Percentiles rank a stretch among this genome's conserved stretches.
phyloP scores from a whole-genome alignment of 371 early-diverging fungal species.

The Lichtheimia hyalospora region DNA sequence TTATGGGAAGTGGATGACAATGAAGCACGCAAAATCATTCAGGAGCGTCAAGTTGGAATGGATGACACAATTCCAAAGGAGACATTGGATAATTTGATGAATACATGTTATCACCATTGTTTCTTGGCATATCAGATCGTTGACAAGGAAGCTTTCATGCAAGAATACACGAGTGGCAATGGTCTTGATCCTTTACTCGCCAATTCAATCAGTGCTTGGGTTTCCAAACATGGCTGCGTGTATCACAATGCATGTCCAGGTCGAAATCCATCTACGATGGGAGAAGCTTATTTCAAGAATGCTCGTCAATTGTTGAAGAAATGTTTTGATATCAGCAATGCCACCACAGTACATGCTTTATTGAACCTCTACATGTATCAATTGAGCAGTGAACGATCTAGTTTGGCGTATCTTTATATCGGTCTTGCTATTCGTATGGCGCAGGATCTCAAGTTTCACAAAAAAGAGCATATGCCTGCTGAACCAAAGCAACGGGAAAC shows the following conservation, averaged over 20 bases:
- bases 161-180: conserved; percentile 30
- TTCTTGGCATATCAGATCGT: conserved; percentile 61
- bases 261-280: conserved; percentile 49
- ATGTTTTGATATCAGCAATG: conserved; percentile 61
- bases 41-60: conserved; percentile 4
- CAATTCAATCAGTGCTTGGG: conserved; percentile 63
- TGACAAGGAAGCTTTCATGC: conserved; percentile 55
- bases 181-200: conserved; percentile 54
- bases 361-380: conserved; percentile 68
- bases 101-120: conserved; percentile 56
- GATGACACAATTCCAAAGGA: conserved; percentile 29
- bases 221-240: conserved; percentile 58
- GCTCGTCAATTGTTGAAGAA: conserved; percentile 60
- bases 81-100: conserved; percentile 44
- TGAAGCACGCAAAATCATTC: conserved; percentile 39
- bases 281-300: conserved; percentile 59
- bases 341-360: conserved; percentile 58
- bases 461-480: conserved; percentile 53
- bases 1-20: conserved; percentile 54
- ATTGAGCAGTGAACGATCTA: conserved; percentile 56
- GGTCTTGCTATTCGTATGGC: conserved; percentile 69
- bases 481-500: conserved; percentile 56
- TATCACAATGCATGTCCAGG: conserved; percentile 50
- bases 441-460: conserved; percentile 62
- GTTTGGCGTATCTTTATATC: conserved; percentile 60